phyloP scores from a whole-genome alignment of 768 basidiomycete genomes.

The Boletus sp. region DNA sequence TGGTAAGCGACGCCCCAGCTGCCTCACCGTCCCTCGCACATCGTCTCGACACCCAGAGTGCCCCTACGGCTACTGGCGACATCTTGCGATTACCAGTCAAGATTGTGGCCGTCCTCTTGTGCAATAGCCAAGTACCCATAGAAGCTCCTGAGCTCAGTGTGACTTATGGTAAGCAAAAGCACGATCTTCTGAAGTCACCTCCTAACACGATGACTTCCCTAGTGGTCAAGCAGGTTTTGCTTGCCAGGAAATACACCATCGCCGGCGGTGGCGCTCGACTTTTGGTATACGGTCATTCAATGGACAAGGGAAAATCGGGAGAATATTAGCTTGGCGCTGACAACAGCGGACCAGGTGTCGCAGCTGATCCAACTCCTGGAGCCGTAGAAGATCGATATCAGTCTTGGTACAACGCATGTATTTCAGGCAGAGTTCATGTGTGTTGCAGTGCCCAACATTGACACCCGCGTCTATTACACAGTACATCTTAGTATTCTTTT shows the following conservation, averaged over 20 bases:
- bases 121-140: not conserved
- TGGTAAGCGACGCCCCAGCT: too few relatives aligned
- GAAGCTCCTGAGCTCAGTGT: conserved; percentile 17
- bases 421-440: conserved; percentile 19
- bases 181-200: not conserved
- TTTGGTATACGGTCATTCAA: conserved; percentile 29
- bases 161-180: conserved; percentile 15
- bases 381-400: conserved; percentile 17
- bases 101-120: conserved; percentile 12
- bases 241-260: conserved; percentile 13
- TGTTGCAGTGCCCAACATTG: conserved; percentile 20
- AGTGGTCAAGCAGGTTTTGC: conserved; percentile 17
- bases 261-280: conserved; percentile 20
- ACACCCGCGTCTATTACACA: conserved; percentile 21
- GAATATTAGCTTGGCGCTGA: conserved; percentile 22
- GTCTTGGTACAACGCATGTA: not conserved
- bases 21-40: too few relatives aligned
- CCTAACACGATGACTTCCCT: not conserved
- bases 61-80: too few relatives aligned
- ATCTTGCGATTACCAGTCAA: too few relatives aligned
- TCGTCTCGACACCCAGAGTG: too few relatives aligned
- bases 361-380: conserved; percentile 26
- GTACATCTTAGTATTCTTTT: conserved; percentile 1
- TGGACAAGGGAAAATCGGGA: conserved; percentile 33
- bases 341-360: too few relatives aligned